phyloP scores from a whole-genome alignment of 1,139 yeast species.

The Tardiomyces digboiensis region DNA sequence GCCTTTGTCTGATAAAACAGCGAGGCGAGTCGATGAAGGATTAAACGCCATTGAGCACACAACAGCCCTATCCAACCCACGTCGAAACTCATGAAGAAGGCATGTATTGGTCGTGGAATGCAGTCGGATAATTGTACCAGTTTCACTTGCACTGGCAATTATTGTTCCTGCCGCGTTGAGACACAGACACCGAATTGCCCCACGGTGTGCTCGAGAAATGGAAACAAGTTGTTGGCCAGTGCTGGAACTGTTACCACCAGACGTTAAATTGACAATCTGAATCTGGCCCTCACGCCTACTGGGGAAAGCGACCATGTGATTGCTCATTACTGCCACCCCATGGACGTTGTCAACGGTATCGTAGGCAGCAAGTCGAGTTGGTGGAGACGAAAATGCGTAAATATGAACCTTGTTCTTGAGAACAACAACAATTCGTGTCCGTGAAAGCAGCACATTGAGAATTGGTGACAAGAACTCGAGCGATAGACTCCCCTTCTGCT shows the following conservation, averaged over 20 bases:
- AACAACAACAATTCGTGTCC: slow-evolving; percentile 67
- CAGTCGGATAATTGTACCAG: slow-evolving; percentile 78
- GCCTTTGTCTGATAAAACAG: slow-evolving; percentile 80
- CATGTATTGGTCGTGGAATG: slow-evolving; percentile 72
- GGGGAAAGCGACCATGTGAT: slow-evolving; percentile 63
- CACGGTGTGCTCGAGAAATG: slow-evolving; percentile 77
- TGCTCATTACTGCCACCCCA: slow-evolving; percentile 56
- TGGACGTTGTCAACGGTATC: slow-evolving; percentile 61
- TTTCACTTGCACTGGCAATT: slow-evolving; percentile 81
- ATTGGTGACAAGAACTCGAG: slow-evolving; percentile 72
- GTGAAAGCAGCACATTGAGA: slow-evolving; percentile 60
- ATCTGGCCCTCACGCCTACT: slow-evolving; percentile 55
- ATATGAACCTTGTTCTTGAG: slow-evolving; percentile 58
- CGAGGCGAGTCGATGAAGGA: slow-evolving; percentile 63
- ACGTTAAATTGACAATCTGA: slow-evolving; percentile 63
- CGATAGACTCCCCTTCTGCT: slow-evolving; percentile 62
- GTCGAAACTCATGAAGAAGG: slow-evolving; percentile 67
- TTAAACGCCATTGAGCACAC: slow-evolving; percentile 80
- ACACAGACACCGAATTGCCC: slow-evolving; percentile 56
- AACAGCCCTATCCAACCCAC: slow-evolving; percentile 80
- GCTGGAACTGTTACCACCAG: slow-evolving; percentile 29
- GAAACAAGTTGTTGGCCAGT: slow-evolving; percentile 43
- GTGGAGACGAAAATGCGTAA: slow-evolving; percentile 75
- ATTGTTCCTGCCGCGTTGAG: slow-evolving; percentile 65
- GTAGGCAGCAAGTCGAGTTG: slow-evolving; percentile 55